Evolutionary conservation across 1,139 yeast genomes (phyloP).

Genomic region (Saccharomyces hybrid): DNA sequence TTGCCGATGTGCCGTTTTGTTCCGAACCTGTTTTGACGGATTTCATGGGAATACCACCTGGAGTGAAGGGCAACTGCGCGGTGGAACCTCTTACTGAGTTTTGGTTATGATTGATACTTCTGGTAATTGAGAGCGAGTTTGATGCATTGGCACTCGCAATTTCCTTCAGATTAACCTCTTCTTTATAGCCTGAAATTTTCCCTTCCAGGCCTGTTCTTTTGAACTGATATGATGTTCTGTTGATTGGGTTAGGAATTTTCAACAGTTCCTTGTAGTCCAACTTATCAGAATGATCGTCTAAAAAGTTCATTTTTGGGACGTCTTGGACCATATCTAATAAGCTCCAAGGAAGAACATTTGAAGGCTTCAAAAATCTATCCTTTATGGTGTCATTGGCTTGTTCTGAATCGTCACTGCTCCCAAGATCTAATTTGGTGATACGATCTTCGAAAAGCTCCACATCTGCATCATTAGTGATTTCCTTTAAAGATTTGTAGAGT

Average conservation of each 20-base stretch:
- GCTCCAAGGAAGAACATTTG: conserved; percentile 26
- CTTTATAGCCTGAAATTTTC: conserved; percentile 51
- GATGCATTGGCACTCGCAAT: conserved; percentile 50
- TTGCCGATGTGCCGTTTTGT: conserved; percentile 10
- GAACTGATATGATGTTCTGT: conserved; percentile 52
- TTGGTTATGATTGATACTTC: conserved; percentile 57
- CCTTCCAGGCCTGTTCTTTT: conserved; percentile 75
- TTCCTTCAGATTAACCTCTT: conserved; percentile 45
- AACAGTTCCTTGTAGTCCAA: conserved; percentile 39
- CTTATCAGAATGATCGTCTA: conserved; percentile 27
- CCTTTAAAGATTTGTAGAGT: conserved; percentile 17
- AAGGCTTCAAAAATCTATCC: conserved; percentile 22
- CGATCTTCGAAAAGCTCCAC: conserved; percentile 18
- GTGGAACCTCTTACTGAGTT: conserved; percentile 65
- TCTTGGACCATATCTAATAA: conserved; percentile 29
- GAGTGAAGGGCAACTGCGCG: conserved; percentile 79
- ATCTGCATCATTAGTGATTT: conserved; percentile 17
- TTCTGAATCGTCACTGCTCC: background rate
- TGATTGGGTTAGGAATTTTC: conserved; percentile 44
- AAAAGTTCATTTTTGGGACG: conserved; percentile 19
- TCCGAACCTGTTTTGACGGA: conserved; percentile 10
- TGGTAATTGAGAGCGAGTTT: conserved; percentile 62
- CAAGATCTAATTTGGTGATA: background rate
- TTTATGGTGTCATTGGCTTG: background rate
- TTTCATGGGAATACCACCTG: conserved; percentile 67